Evolutionary conservation across 495 filamentous ascomycete species (phyloP).

Genomic region (Coniosporium apollinis): DNA sequence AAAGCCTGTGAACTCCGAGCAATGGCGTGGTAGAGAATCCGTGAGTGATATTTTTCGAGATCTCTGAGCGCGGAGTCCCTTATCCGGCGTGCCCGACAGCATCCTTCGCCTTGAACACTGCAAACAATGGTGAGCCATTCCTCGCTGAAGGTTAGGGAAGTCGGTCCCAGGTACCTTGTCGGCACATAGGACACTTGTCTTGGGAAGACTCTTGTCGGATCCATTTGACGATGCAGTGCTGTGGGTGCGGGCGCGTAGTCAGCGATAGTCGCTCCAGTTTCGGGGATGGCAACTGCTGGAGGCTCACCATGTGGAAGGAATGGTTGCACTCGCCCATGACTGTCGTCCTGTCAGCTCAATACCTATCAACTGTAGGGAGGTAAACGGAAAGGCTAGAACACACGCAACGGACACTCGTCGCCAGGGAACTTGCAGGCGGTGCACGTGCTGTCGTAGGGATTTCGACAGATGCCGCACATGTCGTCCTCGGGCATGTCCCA

Average conservation of each 20-base stretch:
- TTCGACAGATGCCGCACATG: conserved; percentile 95
- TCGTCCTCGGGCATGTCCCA: conserved; percentile 98
- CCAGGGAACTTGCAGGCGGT: conserved; percentile 96
- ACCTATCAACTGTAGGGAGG: too few species aligned
- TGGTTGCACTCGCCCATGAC: conserved; percentile 93
- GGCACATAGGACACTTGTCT: conserved; percentile 93
- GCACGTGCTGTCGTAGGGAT: conserved; percentile 94
- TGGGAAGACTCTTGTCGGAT: conserved; percentile 86
- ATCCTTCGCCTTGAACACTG: too few species aligned
- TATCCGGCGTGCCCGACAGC: too few species aligned
- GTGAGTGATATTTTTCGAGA: too few species aligned
- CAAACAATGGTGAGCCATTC: too few species aligned
- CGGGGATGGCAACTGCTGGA: too few species aligned
- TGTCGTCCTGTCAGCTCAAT: conserved; percentile 21
- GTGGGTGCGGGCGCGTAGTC: too few species aligned
- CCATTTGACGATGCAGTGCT: conserved; percentile 96
- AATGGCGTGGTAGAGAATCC: too few species aligned
- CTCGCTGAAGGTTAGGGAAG: too few species aligned
- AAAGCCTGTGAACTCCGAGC: too few species aligned
- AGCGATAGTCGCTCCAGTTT: not conserved
- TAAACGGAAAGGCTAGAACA: conserved; percentile 20
- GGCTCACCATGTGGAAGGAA: conserved; percentile 90
- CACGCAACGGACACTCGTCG: conserved; percentile 84
- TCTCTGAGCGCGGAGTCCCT: too few species aligned
- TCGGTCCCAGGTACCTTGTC: conserved; percentile 88